Percentiles rank a stretch among this genome's conserved stretches.
Conservation (phyloP, 2,329 filamentous ascomycete genomes). For the Chaetothyriales sp. region DNA sequence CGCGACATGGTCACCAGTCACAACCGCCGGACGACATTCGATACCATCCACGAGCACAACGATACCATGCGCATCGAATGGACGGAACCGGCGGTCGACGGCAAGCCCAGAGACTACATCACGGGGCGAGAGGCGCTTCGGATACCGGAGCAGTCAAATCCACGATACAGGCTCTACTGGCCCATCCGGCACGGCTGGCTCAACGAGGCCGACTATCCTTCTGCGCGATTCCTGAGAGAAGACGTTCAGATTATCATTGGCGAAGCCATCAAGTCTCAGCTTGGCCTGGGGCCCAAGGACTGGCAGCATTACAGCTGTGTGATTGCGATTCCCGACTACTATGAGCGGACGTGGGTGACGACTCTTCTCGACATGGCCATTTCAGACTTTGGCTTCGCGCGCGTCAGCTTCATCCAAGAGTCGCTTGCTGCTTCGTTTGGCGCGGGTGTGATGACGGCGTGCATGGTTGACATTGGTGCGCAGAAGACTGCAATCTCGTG, state of each 20-base stretch:
- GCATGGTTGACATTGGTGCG: slow-evolving; percentile 89
- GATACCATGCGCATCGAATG: slow-evolving; percentile 88
- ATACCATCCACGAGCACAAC: slow-evolving; percentile 86
- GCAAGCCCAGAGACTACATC: slow-evolving; percentile 57
- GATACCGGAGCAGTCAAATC: slow-evolving; percentile 76
- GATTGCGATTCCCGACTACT: slow-evolving; percentile 92
- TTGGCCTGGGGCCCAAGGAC: slow-evolving; percentile 46
- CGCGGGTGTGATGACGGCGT: slow-evolving; percentile 83
- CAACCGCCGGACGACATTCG: slow-evolving; percentile 71
- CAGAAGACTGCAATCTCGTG: slow-evolving; percentile 97
- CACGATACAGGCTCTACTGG: slow-evolving; percentile 87
- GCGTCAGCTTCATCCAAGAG: slow-evolving; percentile 90
- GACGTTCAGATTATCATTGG: slow-evolving; percentile 82
- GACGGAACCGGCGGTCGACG: slow-evolving; percentile 61
- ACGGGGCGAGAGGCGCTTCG: slow-evolving; percentile 70
- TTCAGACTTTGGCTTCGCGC: slow-evolving; percentile 76
- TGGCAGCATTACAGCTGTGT: slow-evolving; percentile 85
- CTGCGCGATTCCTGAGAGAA: slow-evolving; percentile 65
- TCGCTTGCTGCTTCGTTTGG: slow-evolving; percentile 90
- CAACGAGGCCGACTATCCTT: slow-evolving; percentile 78
- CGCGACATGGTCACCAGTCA: slow-evolving; percentile 92
- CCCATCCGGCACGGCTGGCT: slow-evolving; percentile 75
- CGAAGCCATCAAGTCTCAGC: slow-evolving; percentile 70
- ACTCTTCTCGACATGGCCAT: slow-evolving; percentile 73
- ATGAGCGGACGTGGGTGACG: slow-evolving; percentile 86